A percentile compares a stretch with the other conserved stretches of the same genome.
These are phyloP conservation scores for Trichoderma brevicompactum DNA, from an alignment of 2,329 filamentous ascomycete genomes.

Conservation along the genomic window DNA sequence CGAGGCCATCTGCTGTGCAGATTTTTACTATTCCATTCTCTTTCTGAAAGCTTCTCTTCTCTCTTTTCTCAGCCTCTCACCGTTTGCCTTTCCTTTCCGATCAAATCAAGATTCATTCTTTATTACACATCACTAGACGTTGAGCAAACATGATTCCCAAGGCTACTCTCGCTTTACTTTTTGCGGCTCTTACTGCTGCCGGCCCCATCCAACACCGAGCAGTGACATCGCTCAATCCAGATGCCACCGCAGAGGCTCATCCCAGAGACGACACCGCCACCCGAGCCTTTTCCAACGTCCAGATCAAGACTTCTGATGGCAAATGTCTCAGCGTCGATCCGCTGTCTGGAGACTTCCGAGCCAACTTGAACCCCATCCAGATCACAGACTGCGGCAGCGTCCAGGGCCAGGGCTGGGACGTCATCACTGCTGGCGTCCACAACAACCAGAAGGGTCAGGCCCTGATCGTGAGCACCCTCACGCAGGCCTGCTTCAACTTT, in stretches of 20 bases:
- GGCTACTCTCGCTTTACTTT: conserved; percentile 12
- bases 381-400: conserved; percentile 49
- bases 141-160: conserved; percentile 20
- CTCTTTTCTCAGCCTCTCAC: neutral
- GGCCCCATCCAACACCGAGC: conserved; percentile 13
- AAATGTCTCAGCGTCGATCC: conserved; percentile 52
- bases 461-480: conserved; percentile 60
- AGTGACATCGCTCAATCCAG: conserved; percentile 49
- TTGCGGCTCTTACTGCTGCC: conserved; percentile 27
- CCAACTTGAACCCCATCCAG: conserved; percentile 53
- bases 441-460: conserved; percentile 52
- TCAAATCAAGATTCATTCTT: neutral
- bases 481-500: conserved; percentile 63
- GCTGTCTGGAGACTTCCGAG: conserved; percentile 54
- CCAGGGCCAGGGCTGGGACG: conserved; percentile 52
- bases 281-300: conserved; percentile 49
- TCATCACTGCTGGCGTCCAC: conserved; percentile 56
- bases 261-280: conserved; percentile 50
- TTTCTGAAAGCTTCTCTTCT: conserved; percentile 11
- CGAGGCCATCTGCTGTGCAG: conserved; percentile 32
- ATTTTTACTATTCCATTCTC: conserved; percentile 26
- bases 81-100: neutral
- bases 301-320: conserved; percentile 51
- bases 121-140: neutral
- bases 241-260: conserved; percentile 51